These are phyloP conservation scores for Flaveria floridana DNA, from an alignment of 140 eudicot genomes.

Conservation along the genomic window DNA sequence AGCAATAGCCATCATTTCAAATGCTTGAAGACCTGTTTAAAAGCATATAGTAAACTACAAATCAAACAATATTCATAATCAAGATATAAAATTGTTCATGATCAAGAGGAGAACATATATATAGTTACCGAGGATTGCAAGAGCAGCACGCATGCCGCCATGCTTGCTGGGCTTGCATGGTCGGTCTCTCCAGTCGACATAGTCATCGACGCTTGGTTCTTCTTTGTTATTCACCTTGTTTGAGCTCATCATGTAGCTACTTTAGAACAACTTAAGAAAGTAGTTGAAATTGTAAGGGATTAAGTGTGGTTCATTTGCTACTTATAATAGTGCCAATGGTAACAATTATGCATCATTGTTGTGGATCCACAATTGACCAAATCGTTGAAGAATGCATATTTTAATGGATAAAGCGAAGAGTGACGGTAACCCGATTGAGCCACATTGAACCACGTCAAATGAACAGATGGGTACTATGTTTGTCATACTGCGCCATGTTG, in stretches of 20 bases:
- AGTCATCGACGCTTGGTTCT: slow-evolving; percentile 26
- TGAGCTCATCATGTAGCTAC: slow-evolving; percentile 19
- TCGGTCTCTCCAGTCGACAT: slow-evolving; percentile 69
- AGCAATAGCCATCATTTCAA: slow-evolving; percentile 92
- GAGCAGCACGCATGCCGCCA: slow-evolving; percentile 83
- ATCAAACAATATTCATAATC: background rate
- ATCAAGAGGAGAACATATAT: background rate
- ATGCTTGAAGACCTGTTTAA: slow-evolving; percentile 65
- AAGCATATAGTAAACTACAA: background rate
- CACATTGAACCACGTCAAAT: slow-evolving; percentile 40
- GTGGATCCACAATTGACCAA: slow-evolving; percentile 43
- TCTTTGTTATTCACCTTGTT: slow-evolving; percentile 16
- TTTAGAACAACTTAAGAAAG: slow-evolving; percentile 10
- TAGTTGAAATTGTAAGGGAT: slow-evolving; percentile 6
- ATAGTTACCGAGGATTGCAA: slow-evolving; percentile 59
- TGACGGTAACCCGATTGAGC: slow-evolving; percentile 40
- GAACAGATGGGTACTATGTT: slow-evolving; percentile 41
- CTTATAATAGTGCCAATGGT: slow-evolving; percentile 30
- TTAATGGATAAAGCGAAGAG: slow-evolving; percentile 30
- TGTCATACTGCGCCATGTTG: slow-evolving; percentile 46
- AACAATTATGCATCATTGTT: slow-evolving; percentile 29
- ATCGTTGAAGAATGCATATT: slow-evolving; percentile 21
- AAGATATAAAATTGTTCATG: too few species aligned
- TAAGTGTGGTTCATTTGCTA: slow-evolving; percentile 32
- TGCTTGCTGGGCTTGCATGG: slow-evolving; percentile 61